Percentiles rank a stretch among this genome's conserved stretches.
Evolutionary conservation across 495 filamentous ascomycete genomes (phyloP).

Genomic region (Talaromyces thailandensis): DNA sequence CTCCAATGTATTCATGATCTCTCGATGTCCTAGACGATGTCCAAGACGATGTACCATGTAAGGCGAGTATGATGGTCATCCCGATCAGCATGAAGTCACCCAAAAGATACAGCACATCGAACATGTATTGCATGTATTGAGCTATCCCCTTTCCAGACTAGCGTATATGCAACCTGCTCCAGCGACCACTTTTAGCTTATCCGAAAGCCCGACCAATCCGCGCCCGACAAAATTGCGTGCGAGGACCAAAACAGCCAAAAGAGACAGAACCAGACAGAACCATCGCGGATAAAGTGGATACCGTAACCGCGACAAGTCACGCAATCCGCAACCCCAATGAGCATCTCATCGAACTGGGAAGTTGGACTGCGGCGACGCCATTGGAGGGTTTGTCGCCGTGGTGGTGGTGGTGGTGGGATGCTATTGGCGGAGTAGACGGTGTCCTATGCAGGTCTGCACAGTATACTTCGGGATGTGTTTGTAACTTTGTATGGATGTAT

Average conservation of each 20-base stretch:
- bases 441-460: not conserved
- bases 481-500: too few species aligned
- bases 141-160: not conserved
- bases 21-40: not conserved
- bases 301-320: not conserved
- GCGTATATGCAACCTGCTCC: not conserved
- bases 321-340: not conserved
- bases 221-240: not conserved
- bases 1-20: not conserved
- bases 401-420: not conserved
- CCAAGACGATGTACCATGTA: not conserved
- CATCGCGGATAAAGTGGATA: conserved; percentile 1
- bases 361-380: not conserved
- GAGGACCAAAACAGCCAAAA: not conserved
- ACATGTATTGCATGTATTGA: not conserved
- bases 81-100: not conserved
- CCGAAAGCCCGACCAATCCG: not conserved
- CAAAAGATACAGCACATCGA: not conserved
- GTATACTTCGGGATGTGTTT: not conserved
- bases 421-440: not conserved
- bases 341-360: not conserved
- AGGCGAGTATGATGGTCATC: not conserved
- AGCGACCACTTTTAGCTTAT: not conserved
- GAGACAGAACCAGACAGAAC: not conserved
- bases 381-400: not conserved